These are phyloP conservation scores for Yamadazyma buinensis DNA, from an alignment of 1,139 yeast genomes.

Conservation along the genomic window DNA sequence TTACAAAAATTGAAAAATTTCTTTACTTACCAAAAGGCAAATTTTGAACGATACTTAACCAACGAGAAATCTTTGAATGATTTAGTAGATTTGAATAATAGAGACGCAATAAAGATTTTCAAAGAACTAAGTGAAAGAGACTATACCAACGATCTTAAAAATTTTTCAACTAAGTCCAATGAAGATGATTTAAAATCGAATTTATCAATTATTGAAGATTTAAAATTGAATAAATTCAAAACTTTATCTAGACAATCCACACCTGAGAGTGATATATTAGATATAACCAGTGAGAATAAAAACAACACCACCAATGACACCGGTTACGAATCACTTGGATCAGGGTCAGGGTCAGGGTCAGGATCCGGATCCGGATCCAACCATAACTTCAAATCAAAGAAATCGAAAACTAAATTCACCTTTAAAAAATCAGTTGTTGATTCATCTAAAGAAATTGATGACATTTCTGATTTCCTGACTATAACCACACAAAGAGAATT, in stretches of 20 bases:
- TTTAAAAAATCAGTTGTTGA: constrained; percentile 1
- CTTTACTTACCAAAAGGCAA: constrained; percentile 34
- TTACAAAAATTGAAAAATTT: constrained; percentile 38
- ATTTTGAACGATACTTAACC: constrained; percentile 23
- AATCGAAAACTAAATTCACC: neutral
- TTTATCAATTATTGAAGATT: constrained; percentile 1
- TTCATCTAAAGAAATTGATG: constrained; percentile 3
- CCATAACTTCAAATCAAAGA: no score
- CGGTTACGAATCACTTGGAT: neutral
- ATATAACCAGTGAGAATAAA: no score
- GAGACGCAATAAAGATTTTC: constrained; percentile 35
- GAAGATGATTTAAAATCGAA: neutral
- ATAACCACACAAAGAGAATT: constrained; percentile 36
- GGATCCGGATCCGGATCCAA: no score
- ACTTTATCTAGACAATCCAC: constrained; percentile 1
- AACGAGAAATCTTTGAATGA: constrained; percentile 20
- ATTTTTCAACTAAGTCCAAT: constrained; percentile 6
- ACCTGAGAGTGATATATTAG: neutral
- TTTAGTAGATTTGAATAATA: constrained; percentile 29
- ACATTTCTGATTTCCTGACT: constrained; percentile 40
- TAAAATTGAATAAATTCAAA: constrained; percentile 7
- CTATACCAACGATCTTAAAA: constrained; percentile 27
- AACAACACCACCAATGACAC: neutral
- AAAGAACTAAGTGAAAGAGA: constrained; percentile 29
- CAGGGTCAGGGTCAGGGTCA: neutral